Evolutionary conservation across 1,139 yeast species (phyloP).

Genomic region (Geotrichum cucujoidarum): DNA sequence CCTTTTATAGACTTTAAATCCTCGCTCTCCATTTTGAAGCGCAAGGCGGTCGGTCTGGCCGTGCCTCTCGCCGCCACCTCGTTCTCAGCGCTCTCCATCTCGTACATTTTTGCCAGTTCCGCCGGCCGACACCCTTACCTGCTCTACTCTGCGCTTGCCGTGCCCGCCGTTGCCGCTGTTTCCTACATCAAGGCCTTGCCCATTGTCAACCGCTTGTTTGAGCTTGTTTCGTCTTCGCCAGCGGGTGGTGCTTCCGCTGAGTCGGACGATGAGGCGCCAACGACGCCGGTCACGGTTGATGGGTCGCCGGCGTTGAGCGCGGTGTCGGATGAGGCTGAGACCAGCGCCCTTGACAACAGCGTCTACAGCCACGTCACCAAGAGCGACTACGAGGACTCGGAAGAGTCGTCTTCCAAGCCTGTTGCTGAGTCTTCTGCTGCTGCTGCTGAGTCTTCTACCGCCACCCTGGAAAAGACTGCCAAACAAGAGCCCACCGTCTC

Average conservation of each 20-base stretch:
- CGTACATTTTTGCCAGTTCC: slow-evolving; percentile 26
- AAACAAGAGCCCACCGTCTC: background rate
- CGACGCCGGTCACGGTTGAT: slow-evolving; percentile 4
- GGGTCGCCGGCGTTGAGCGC: background rate
- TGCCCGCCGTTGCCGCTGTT: slow-evolving; percentile 23
- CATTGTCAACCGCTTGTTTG: slow-evolving; percentile 6
- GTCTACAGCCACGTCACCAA: slow-evolving; percentile 23
- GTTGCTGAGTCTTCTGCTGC: background rate
- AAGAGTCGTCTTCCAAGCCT: slow-evolving; percentile 1
- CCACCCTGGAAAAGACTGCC: background rate
- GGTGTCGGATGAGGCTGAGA: slow-evolving; percentile 20
- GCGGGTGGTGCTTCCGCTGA: background rate
- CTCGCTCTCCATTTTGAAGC: slow-evolving; percentile 11
- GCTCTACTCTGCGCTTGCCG: slow-evolving; percentile 27
- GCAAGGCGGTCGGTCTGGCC: background rate
- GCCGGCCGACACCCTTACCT: slow-evolving; percentile 30
- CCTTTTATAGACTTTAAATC: background rate
- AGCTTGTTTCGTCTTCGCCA: slow-evolving; percentile 8
- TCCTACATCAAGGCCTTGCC: slow-evolving; percentile 12
- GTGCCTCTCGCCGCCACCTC: slow-evolving; percentile 24
- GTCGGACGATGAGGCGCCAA: background rate
- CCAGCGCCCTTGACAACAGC: slow-evolving; percentile 27
- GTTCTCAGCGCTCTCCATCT: slow-evolving; percentile 23
- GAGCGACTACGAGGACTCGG: slow-evolving; percentile 10
- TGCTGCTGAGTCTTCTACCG: background rate